Percentiles rank a stretch among this genome's conserved stretches.
Conservation (phyloP, 75 land plant genomes). For the Adiantum capillusveneris region DNA sequence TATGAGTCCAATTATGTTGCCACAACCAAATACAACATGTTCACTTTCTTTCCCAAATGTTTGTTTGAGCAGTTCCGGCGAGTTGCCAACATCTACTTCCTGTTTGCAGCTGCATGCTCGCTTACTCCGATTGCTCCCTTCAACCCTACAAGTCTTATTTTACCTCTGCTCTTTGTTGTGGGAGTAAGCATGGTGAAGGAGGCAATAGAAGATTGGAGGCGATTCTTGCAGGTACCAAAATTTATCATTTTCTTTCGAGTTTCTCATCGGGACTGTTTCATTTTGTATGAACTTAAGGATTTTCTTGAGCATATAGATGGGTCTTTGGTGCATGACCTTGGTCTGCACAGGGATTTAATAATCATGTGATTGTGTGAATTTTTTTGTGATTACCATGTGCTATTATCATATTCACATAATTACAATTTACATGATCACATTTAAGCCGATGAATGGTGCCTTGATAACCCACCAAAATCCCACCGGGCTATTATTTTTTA, state of each 20-base stretch:
- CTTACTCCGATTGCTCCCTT: slow-evolving; percentile 48
- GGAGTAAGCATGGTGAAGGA: slow-evolving; percentile 68
- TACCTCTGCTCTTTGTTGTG: slow-evolving; percentile 56
- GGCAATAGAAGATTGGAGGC: slow-evolving; percentile 50
- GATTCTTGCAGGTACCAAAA: slow-evolving; percentile 28
- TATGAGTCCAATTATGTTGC: slow-evolving; percentile 47
- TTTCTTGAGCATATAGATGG: too few relatives aligned
- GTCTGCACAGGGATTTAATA: too few relatives aligned
- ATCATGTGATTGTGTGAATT: too few relatives aligned
- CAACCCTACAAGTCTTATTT: slow-evolving; percentile 46
- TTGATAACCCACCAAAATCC: too few relatives aligned
- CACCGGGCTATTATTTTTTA: too few relatives aligned
- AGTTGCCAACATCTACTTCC: slow-evolving; percentile 66
- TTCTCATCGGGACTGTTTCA: too few relatives aligned
- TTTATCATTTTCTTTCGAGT: not conserved
- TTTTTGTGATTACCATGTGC: too few relatives aligned
- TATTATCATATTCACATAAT: too few relatives aligned
- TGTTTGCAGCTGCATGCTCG: slow-evolving; percentile 39
- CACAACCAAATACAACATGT: slow-evolving; percentile 52
- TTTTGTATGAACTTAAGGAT: too few relatives aligned
- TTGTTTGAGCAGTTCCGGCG: slow-evolving; percentile 68
- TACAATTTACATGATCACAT: too few relatives aligned
- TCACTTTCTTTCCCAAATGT: slow-evolving; percentile 60
- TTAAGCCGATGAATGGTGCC: too few relatives aligned
- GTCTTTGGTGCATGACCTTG: too few relatives aligned